Conservation (phyloP, 2,329 filamentous ascomycete genomes). For the Dendryphion nanum region DNA sequence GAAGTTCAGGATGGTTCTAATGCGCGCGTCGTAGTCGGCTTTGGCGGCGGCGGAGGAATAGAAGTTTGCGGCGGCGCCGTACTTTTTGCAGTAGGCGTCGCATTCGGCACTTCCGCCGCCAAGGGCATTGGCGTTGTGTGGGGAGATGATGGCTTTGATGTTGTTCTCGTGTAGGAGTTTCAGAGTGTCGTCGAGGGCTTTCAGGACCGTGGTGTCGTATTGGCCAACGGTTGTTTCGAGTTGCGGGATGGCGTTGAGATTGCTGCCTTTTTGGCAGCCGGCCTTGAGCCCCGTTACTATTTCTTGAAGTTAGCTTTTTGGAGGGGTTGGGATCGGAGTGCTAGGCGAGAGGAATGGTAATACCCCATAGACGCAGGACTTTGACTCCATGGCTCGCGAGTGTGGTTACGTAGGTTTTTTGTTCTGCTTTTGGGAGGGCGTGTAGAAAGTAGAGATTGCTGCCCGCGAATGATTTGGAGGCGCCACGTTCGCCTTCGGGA, state of each 20-base stretch:
- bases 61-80: conserved; percentile 1
- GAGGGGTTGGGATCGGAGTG: too few species aligned
- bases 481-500: not conserved
- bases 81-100: conserved; percentile 10
- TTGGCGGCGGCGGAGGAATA: conserved; percentile 7
- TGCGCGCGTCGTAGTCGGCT: conserved; percentile 7
- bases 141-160: conserved; percentile 34
- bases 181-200: conserved; percentile 28
- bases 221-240: conserved; percentile 23
- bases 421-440: conserved; percentile 22
- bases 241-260: conserved; percentile 10
- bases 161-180: conserved; percentile 24
- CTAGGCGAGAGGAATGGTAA: not conserved
- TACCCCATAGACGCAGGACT: conserved; percentile 32
- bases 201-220: conserved; percentile 25
- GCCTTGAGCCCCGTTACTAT: conserved; percentile 9
- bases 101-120: conserved; percentile 2
- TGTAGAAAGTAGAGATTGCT: conserved; percentile 31
- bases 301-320: too few species aligned
- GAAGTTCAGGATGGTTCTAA: conserved; percentile 5
- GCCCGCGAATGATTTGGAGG: conserved; percentile 23
- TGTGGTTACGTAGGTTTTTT: conserved; percentile 21
- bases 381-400: conserved; percentile 27
- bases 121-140: conserved; percentile 27
- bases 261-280: conserved; percentile 29